Conservation (phyloP, 2,329 filamentous ascomycete species). For the Tricladium varicosporioides region DNA sequence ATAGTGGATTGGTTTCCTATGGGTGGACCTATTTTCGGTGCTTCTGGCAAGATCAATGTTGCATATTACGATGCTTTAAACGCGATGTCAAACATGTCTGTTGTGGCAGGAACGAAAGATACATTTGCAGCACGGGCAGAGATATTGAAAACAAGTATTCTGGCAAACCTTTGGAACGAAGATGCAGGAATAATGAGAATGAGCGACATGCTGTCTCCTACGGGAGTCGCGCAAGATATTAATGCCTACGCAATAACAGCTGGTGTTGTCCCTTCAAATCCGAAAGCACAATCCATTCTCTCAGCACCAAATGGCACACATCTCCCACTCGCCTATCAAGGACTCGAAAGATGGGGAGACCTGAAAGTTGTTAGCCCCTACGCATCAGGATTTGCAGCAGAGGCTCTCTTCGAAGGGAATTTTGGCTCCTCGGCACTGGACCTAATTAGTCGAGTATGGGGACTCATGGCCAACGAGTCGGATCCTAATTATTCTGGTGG, state of each 20-base stretch:
- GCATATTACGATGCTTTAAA: slow-evolving; percentile 24
- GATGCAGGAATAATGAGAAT: slow-evolving; percentile 17
- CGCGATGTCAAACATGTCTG: slow-evolving; percentile 21
- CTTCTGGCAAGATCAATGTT: slow-evolving; percentile 25
- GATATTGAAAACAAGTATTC: slow-evolving; percentile 17
- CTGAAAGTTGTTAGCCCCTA: slow-evolving; percentile 23
- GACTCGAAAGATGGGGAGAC: slow-evolving; percentile 16
- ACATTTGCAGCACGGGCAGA: slow-evolving; percentile 10
- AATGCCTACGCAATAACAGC: slow-evolving; percentile 20
- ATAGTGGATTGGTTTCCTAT: slow-evolving; percentile 24
- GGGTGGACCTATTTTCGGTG: slow-evolving; percentile 22
- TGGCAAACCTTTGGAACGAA: slow-evolving; percentile 18
- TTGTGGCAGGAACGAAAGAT: slow-evolving; percentile 1
- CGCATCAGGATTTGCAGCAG: slow-evolving; percentile 22
- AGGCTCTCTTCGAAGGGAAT: slow-evolving; percentile 17
- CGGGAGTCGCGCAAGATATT: slow-evolving; percentile 23
- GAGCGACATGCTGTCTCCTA: slow-evolving; percentile 15
- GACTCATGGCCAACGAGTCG: slow-evolving; percentile 20
- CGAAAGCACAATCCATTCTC: slow-evolving; percentile 4
- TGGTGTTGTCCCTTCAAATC: slow-evolving; percentile 14
- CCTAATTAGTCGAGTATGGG: slow-evolving; percentile 22
- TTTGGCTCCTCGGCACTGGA: slow-evolving; percentile 14
- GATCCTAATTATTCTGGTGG: slow-evolving; percentile 23
- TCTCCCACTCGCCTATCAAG: slow-evolving; percentile 18
- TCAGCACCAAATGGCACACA: slow-evolving; percentile 5